These are phyloP conservation scores for Kwoniella europaea DNA, from an alignment of 768 basidiomycete species.

Conservation along the genomic window DNA sequence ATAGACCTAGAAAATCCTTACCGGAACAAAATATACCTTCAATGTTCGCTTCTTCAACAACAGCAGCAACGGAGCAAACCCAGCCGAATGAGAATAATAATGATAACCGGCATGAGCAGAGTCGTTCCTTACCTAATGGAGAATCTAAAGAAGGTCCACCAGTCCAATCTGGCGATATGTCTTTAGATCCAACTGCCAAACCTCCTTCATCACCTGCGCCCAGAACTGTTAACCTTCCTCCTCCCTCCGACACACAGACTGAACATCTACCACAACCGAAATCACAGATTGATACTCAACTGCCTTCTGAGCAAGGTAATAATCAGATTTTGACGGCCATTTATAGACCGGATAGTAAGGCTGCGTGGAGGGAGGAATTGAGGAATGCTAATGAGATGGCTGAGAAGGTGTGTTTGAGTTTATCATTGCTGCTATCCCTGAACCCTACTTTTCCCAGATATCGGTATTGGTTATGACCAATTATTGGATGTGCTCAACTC, in stretches of 20 bases:
- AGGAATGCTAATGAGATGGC: constrained; percentile 56
- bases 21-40: constrained; percentile 37
- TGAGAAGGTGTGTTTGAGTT: constrained; percentile 39
- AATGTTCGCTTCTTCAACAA: constrained; percentile 8
- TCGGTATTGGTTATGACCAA: too few relatives aligned
- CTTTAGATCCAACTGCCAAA: constrained; percentile 27
- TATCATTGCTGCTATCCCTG: neutral
- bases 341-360: constrained; percentile 82
- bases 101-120: neutral
- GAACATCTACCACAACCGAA: constrained; percentile 46
- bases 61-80: neutral
- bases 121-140: constrained; percentile 5
- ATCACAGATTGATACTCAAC: neutral
- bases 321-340: constrained; percentile 67
- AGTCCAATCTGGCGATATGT: constrained; percentile 22
- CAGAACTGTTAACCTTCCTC: constrained; percentile 21
- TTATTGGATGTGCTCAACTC: too few relatives aligned
- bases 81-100: neutral
- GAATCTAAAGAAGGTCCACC: neutral
- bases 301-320: constrained; percentile 49
- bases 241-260: constrained; percentile 51
- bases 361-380: constrained; percentile 77
- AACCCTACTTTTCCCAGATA: too few relatives aligned
- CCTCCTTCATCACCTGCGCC: constrained; percentile 47
- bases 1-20: constrained; percentile 40